Evolutionary conservation across 257 asterid species (phyloP), one percentile per base, ranked within the genome.

Genomic region (Solanum corneliomulleri): DNA sequence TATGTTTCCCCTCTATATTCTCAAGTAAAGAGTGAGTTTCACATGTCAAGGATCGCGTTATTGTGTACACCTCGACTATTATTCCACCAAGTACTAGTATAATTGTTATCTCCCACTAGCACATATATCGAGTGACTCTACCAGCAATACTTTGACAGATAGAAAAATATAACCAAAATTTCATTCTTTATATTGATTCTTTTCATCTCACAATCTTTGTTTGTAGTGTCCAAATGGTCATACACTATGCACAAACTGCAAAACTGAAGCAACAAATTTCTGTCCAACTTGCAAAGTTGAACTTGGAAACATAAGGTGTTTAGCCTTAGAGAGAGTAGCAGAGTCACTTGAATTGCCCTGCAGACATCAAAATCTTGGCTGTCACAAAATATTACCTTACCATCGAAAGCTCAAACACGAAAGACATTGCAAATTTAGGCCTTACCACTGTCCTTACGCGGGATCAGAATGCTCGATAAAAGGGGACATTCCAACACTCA

Each of bases 211-310:
- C 72, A 20, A 20, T 41, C 41, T 6, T 0, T 87, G 92, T 10
- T 12, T 89, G 92, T 94, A 96, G 99, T 96, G 99, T 90, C 95
- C 95, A 85, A 95, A 96, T 90, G 98, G 99, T 72, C 99, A 96
- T 89, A 95, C 95, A 1, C 78, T 95, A 74, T 96, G 99, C 88
- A 82, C 92, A n/a, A 90, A 87, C 88, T 95, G 99, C 96, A 94
- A 92, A 86, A 78, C 7, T 64, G 91, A 93, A 86, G 91, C 83
- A 31, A 92, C 89, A 10, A 89, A 92, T 85, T 89, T 92, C 82
- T 96, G 98, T 89, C 98, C 99, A 9, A 94, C 90, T 49, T 96
- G 98, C 88, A 92, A 82, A 16, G 86, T 85, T 10, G 97, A 93
- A 86, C 93, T 95, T 8, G 96, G 98, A 82, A 93, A 94, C 87